Evolutionary conservation across 768 basidiomycete species (phyloP).

Genomic region (Rhizopogon sp.): DNA sequence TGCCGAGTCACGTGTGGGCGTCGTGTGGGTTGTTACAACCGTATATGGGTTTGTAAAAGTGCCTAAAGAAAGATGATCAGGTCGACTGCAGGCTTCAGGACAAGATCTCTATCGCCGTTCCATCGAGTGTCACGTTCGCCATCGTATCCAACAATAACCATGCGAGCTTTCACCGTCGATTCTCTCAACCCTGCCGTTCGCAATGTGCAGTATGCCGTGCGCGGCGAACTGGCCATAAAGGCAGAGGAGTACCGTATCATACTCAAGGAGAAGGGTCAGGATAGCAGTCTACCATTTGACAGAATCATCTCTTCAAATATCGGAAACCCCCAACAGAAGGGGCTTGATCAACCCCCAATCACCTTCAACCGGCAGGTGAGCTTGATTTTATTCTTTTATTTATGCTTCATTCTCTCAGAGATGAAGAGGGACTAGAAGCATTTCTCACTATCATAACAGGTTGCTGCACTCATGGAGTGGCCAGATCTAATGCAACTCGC

Average conservation of each 20-base stretch:
- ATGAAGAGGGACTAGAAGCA: not conserved
- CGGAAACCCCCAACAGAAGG: slow-evolving; percentile 96
- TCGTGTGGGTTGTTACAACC: not conserved
- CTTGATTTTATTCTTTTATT: not conserved
- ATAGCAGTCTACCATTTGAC: slow-evolving; percentile 72
- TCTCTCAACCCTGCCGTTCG: slow-evolving; percentile 80
- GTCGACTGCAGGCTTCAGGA: not conserved
- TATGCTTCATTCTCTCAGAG: not conserved
- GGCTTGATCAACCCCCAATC: slow-evolving; percentile 88
- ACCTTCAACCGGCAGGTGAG: slow-evolving; percentile 89
- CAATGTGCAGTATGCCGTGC: slow-evolving; percentile 94
- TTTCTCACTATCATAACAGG: slow-evolving; percentile 36
- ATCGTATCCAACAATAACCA: slow-evolving; percentile 18
- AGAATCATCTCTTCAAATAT: slow-evolving; percentile 94
- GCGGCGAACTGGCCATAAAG: slow-evolving; percentile 94
- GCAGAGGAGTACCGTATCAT: slow-evolving; percentile 77
- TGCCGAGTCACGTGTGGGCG: slow-evolving; percentile 11
- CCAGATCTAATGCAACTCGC: slow-evolving; percentile 78
- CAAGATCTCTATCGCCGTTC: slow-evolving; percentile 6
- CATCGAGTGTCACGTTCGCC: not conserved
- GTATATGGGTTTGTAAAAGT: not conserved
- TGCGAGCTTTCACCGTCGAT: slow-evolving; percentile 59
- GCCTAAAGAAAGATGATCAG: slow-evolving; percentile 3
- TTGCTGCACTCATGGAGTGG: slow-evolving; percentile 90
- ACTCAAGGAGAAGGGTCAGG: slow-evolving; percentile 45